These are phyloP conservation scores for Cymodocea nodosa DNA, from an alignment of 116 monocot species.

Conservation along the genomic window DNA sequence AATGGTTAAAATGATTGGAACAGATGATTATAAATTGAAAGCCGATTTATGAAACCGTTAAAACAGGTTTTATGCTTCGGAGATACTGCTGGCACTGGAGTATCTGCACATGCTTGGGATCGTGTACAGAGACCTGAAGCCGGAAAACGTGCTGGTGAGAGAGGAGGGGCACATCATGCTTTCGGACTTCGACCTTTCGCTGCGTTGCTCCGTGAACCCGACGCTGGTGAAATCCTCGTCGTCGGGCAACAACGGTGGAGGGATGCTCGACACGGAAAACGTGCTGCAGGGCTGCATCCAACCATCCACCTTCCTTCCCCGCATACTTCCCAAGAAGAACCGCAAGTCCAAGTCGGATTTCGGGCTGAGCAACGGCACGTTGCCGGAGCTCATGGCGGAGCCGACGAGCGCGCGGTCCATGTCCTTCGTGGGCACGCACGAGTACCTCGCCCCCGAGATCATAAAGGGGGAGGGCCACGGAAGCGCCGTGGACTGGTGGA, in stretches of 20 bases:
- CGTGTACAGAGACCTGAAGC: slow-evolving; percentile 53
- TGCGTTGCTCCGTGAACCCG: slow-evolving; percentile 47
- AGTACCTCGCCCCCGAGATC: slow-evolving; percentile 50
- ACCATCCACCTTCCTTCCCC: slow-evolving; percentile 36
- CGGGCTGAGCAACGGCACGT: slow-evolving; percentile 10
- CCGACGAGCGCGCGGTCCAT: slow-evolving; percentile 34
- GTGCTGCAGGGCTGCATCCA: slow-evolving; percentile 38
- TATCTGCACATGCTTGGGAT: slow-evolving; percentile 66
- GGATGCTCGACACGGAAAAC: slow-evolving; percentile 11
- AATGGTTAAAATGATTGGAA: too few relatives aligned
- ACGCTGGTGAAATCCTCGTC: slow-evolving; percentile 43
- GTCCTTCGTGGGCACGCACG: slow-evolving; percentile 51
- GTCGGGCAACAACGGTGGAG: slow-evolving; percentile 4
- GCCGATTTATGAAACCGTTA: too few relatives aligned
- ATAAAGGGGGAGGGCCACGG: slow-evolving; percentile 45
- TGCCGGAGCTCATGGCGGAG: slow-evolving; percentile 39
- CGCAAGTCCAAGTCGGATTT: slow-evolving; percentile 37
- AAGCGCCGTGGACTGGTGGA: slow-evolving; percentile 57
- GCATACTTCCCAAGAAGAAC: slow-evolving; percentile 34
- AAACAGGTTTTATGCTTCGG: slow-evolving; percentile 45
- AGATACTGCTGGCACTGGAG: slow-evolving; percentile 49
- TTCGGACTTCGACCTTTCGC: slow-evolving; percentile 82
- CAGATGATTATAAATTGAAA: too few relatives aligned
- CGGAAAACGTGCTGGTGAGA: slow-evolving; percentile 51
- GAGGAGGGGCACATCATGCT: slow-evolving; percentile 92